phyloP scores from a whole-genome alignment of 163 green algal species.

The Scenedesmus sp. region DNA sequence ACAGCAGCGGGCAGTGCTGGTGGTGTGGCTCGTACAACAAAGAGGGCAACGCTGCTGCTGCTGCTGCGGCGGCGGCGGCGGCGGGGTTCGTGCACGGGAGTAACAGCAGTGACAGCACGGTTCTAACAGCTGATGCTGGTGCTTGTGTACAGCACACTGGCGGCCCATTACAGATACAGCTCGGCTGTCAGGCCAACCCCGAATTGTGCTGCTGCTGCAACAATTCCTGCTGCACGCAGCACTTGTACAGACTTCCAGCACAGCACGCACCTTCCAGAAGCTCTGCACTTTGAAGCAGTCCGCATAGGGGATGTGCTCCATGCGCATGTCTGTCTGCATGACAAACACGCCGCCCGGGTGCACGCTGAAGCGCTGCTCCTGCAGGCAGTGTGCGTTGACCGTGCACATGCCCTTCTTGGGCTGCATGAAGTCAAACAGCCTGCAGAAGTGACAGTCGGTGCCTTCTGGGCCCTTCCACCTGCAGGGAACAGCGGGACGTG shows the following conservation, averaged over 20 bases:
- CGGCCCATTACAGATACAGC: too few relatives aligned
- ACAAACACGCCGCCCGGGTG: constrained; percentile 48
- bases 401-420: constrained; percentile 52
- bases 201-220: too few relatives aligned
- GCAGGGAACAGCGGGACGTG: not conserved
- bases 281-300: constrained; percentile 54
- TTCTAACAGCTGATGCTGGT: too few relatives aligned
- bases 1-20: too few relatives aligned
- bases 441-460: constrained; percentile 1
- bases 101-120: too few relatives aligned
- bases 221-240: not conserved
- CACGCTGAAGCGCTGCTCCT: constrained; percentile 51
- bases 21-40: too few relatives aligned
- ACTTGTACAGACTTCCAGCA: not conserved
- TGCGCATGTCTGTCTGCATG: constrained; percentile 47
- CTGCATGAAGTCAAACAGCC: constrained; percentile 54
- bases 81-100: too few relatives aligned
- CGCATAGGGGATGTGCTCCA: constrained; percentile 43
- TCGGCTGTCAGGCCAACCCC: too few relatives aligned
- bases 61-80: not conserved
- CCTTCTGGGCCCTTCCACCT: constrained; percentile 45
- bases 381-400: constrained; percentile 33
- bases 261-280: constrained; percentile 47
- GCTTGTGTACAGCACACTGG: too few relatives aligned
- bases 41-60: not conserved